Conservation (phyloP, 495 filamentous ascomycete species). For the Platismatia glauca region DNA sequence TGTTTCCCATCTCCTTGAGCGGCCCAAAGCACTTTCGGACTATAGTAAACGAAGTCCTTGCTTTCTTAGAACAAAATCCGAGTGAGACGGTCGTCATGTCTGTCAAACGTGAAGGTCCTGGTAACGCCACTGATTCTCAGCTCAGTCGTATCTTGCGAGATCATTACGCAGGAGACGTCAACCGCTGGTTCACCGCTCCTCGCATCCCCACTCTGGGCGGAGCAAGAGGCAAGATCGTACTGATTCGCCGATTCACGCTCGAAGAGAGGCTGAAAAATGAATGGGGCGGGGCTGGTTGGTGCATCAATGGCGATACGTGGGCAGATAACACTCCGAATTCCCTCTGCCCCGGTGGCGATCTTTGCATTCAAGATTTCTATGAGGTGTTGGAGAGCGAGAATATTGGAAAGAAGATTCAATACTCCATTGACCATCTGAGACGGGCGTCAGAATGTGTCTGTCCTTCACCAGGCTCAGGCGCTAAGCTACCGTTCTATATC, state of each 20-base stretch:
- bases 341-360: conserved; percentile 57
- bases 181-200: conserved; percentile 70
- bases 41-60: conserved; percentile 56
- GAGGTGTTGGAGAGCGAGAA: conserved; percentile 68
- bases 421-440: conserved; percentile 63
- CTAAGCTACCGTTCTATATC: conserved; percentile 64
- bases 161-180: conserved; percentile 56
- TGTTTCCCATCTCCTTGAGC: conserved; percentile 65
- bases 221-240: conserved; percentile 71
- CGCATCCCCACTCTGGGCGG: conserved; percentile 76
- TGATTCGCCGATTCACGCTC: conserved; percentile 72
- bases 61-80: conserved; percentile 70
- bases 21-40: conserved; percentile 66
- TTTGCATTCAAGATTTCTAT: conserved; percentile 93
- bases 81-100: conserved; percentile 78
- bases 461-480: conserved; percentile 17
- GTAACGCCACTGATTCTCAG: conserved; percentile 68
- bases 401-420: conserved; percentile 71
- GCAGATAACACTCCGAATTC: conserved; percentile 80
- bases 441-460: conserved; percentile 49
- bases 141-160: conserved; percentile 60
- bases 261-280: conserved; percentile 49
- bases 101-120: conserved; percentile 83
- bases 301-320: conserved; percentile 78
- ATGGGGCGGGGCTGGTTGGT: conserved; percentile 59